Evolutionary conservation across 306 rosid genomes (phyloP), one percentile per base, ranked within the genome.

Genomic region (Vigna mungo): DNA sequence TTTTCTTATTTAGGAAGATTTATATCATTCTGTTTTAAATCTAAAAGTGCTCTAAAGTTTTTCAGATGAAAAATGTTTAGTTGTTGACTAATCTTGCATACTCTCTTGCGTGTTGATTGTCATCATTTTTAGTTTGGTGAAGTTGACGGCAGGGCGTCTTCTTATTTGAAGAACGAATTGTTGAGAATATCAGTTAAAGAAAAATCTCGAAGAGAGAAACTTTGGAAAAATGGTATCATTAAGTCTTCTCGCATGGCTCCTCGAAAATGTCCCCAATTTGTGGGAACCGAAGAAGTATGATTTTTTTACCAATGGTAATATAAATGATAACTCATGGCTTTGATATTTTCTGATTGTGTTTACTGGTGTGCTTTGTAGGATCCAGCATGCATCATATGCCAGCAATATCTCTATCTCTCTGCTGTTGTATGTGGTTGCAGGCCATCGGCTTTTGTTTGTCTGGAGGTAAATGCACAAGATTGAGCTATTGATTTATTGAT

Each of bases 391-490:
- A 80, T 95, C 75, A 92, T 95, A 80, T 95, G 99, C 87, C 89
- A 89, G 89, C 96, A 89, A 82, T 90, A 90, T 89, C 97, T 95
- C 75, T 92, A 89, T 88, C 97, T 95, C 69, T 92, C 97, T 76
- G 97, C 96, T 65, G 87, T 95, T 81, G 91, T 73, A 72, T 95
- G 99, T 84, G 79, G 72, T 67, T 95, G 99, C 82, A 84, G 97
- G 81, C 90, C 93, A 64, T 89, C 90, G 4, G 74, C 95, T 71
- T 90, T 87, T 88, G 97, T 92, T 43, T 95, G 97, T 78, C 89
- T 95, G 71, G 96, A 95, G 96, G 98, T 90, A 79, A 81, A 87
- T 72, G 85, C 76, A 71, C 81, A 62, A 52, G 67, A 34, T 64
- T 65, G 17, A 49, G 56, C 41, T 64, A 49, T 47, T 25, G 55